Evolutionary conservation across 2,329 filamentous ascomycete genomes (phyloP).

Genomic region (Claviceps sorghi): DNA sequence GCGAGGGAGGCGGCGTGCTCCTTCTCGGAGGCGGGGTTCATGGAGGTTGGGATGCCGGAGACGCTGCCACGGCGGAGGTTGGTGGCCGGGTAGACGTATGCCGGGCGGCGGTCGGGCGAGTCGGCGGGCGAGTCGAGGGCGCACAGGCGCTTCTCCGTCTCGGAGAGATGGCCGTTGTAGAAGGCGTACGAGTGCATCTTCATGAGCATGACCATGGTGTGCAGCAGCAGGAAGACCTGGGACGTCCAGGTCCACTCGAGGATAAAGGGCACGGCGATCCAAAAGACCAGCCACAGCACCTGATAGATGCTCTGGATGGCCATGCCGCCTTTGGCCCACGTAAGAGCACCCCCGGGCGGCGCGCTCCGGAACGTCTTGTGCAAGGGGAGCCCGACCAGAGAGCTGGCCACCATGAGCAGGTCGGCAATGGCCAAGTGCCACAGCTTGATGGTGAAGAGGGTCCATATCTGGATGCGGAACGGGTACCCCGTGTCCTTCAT

Average conservation of each 20-base stretch:
- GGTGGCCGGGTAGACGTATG: slow-evolving; percentile 59
- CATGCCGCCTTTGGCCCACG: slow-evolving; percentile 68
- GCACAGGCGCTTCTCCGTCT: slow-evolving; percentile 67
- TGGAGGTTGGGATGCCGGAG: slow-evolving; percentile 16
- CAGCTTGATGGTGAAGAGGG: slow-evolving; percentile 73
- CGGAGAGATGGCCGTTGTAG: slow-evolving; percentile 89
- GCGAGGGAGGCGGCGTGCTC: background rate
- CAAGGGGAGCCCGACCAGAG: slow-evolving; percentile 55
- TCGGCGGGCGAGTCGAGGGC: slow-evolving; percentile 64
- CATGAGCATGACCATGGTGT: slow-evolving; percentile 87
- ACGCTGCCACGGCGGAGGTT: slow-evolving; percentile 33
- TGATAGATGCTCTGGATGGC: slow-evolving; percentile 74
- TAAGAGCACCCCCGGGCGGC: slow-evolving; percentile 37
- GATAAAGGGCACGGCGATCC: slow-evolving; percentile 73
- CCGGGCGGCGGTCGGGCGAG: slow-evolving; percentile 44
- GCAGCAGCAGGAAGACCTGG: slow-evolving; percentile 85
- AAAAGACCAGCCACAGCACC: slow-evolving; percentile 60
- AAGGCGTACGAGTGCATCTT: slow-evolving; percentile 99
- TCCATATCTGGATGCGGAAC: slow-evolving; percentile 75
- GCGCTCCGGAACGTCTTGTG: slow-evolving; percentile 50
- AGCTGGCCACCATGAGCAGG: slow-evolving; percentile 68
- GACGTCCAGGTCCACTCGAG: slow-evolving; percentile 93
- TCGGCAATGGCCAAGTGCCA: slow-evolving; percentile 78
- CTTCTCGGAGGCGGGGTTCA: slow-evolving; percentile 3
- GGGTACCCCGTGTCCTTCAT: slow-evolving; percentile 87